Conservation (phyloP, 176 grass and related monocot species). For the Avena sativa region DNA sequence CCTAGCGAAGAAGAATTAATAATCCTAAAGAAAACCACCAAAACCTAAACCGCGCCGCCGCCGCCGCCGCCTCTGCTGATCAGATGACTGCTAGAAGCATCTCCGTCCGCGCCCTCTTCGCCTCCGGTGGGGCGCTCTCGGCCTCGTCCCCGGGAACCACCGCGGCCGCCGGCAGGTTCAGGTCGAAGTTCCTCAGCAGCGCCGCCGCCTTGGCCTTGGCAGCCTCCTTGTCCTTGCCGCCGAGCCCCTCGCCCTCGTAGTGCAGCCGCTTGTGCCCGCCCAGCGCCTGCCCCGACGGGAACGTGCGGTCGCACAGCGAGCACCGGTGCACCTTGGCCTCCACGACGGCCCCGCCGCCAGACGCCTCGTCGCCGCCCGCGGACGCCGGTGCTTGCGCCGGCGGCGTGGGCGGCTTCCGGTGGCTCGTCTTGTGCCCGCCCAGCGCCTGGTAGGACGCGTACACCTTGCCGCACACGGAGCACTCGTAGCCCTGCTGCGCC, state of each 20-base stretch:
- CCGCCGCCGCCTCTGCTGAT: conserved; percentile 8
- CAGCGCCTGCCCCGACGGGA: conserved; percentile 85
- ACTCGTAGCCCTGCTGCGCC: conserved; percentile 46
- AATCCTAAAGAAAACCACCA: conserved; percentile 3
- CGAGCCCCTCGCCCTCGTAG: conserved; percentile 59
- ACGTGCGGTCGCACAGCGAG: conserved; percentile 64
- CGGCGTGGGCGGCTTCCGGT: conserved; percentile 52
- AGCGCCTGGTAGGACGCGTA: conserved; percentile 83
- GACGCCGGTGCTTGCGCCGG: not conserved
- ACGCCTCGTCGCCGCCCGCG: not conserved
- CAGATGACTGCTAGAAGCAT: conserved; percentile 34
- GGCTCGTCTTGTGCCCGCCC: conserved; percentile 87
- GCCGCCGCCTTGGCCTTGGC: conserved; percentile 24
- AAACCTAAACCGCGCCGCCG: conserved; percentile 32
- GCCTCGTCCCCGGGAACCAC: conserved; percentile 11
- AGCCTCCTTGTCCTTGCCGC: conserved; percentile 17
- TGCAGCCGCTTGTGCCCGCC: conserved; percentile 91
- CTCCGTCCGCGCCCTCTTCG: conserved; percentile 48
- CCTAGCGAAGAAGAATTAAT: conserved; percentile 25
- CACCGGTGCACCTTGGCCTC: conserved; percentile 68
- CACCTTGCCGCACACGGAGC: conserved; percentile 75
- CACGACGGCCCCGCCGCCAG: not conserved
- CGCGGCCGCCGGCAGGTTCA: conserved; percentile 59
- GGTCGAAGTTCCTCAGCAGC: conserved; percentile 55
- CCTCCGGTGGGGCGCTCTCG: conserved; percentile 42